Evolutionary conservation across 768 basidiomycete species (phyloP).

Genomic region (Suillus spraguei): DNA sequence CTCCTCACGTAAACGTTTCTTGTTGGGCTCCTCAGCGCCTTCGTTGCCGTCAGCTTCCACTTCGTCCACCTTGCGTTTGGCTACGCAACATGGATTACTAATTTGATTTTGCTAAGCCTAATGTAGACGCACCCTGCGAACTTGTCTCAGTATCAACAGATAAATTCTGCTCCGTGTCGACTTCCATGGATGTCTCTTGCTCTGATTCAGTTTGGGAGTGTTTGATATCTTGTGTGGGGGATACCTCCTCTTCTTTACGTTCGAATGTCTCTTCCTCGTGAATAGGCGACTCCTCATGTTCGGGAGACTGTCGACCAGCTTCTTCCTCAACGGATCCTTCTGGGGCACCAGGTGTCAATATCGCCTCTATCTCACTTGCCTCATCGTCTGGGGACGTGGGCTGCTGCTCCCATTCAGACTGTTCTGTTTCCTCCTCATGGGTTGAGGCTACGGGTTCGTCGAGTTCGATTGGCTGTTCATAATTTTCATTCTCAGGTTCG

Average conservation of each 20-base stretch:
- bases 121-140: neutral
- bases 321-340: constrained; percentile 3
- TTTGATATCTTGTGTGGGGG: constrained; percentile 16
- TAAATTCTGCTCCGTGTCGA: constrained; percentile 15
- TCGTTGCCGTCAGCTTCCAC: constrained; percentile 52
- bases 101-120: neutral
- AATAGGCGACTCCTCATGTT: neutral
- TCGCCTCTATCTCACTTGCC: constrained; percentile 8
- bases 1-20: constrained; percentile 64
- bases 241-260: neutral
- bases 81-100: constrained; percentile 31
- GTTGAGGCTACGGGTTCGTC: neutral
- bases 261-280: constrained; percentile 1
- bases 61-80: constrained; percentile 68
- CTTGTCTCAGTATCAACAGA: neutral
- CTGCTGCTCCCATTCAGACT: neutral
- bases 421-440: neutral
- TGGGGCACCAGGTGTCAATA: neutral
- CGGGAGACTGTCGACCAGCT: neutral
- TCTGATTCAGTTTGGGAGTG: constrained; percentile 38
- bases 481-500: neutral
- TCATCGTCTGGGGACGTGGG: constrained; percentile 3
- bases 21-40: constrained; percentile 47
- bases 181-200: constrained; percentile 27
- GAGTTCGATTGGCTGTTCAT: neutral